phyloP scores from a whole-genome alignment of 176 grass and related monocot species.

The Raddia guianensis region DNA sequence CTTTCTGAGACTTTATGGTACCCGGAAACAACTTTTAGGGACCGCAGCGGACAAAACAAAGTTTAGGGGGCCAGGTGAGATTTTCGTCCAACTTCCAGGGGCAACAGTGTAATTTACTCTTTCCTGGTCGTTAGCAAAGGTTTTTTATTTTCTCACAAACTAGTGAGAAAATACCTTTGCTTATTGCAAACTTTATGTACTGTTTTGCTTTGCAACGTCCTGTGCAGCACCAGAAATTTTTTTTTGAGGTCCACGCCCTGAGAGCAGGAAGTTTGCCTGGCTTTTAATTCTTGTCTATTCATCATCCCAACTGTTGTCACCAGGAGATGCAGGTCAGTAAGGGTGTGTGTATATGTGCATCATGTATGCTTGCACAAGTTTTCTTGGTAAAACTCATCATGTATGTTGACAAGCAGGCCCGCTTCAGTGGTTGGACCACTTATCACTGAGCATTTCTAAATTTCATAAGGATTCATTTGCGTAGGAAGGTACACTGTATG shows the following conservation, averaged over 20 bases:
- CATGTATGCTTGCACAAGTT: background rate
- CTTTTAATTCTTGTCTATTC: slow-evolving; percentile 23
- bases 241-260: background rate
- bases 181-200: background rate
- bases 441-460: background rate
- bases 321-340: background rate
- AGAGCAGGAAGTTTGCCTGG: slow-evolving; percentile 7
- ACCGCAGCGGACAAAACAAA: too few species aligned
- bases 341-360: background rate
- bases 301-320: slow-evolving; percentile 8
- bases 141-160: background rate
- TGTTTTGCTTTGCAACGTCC: background rate
- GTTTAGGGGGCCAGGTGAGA: too few species aligned
- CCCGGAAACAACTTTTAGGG: too few species aligned
- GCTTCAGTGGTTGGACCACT: background rate
- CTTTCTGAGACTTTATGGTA: too few species aligned
- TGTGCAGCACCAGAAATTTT: slow-evolving; percentile 16
- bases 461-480: background rate
- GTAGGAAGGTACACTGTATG: background rate
- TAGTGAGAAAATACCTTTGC: background rate
- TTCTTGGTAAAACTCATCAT: background rate
- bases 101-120: too few species aligned
- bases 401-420: background rate
- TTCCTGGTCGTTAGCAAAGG: background rate
- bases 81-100: too few species aligned